phyloP scores from a whole-genome alignment of 257 asterid species.

The Solanum corneliomulleri region DNA sequence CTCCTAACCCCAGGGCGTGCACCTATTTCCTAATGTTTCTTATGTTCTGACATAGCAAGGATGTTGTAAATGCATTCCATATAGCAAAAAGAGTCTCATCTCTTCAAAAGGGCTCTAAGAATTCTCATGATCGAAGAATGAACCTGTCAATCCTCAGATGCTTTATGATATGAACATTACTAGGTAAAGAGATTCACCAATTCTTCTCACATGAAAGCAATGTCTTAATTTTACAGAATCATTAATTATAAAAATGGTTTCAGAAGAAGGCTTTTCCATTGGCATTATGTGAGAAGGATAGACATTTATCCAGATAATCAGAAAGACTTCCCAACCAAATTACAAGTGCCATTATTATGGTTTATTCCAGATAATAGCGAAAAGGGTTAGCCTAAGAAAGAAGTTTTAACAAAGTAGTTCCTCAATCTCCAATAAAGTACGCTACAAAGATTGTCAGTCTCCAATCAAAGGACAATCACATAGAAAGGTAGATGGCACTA shows the following conservation, averaged over 20 bases:
- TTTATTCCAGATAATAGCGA: neutral
- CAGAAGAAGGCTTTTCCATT: neutral
- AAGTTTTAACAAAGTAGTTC: neutral
- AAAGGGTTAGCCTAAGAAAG: neutral
- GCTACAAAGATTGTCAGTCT: neutral
- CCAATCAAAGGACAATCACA: neutral
- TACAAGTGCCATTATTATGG: neutral
- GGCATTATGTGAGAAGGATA: neutral
- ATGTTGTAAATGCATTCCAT: neutral
- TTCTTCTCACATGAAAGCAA: neutral
- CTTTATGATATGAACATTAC: neutral
- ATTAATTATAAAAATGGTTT: neutral
- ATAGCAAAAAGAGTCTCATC: no score
- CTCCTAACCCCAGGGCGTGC: neutral
- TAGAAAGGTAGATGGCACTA: neutral
- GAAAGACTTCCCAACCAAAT: neutral
- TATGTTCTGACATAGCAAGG: neutral
- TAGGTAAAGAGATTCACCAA: neutral
- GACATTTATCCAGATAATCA: neutral
- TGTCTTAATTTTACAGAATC: neutral
- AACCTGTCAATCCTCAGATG: neutral
- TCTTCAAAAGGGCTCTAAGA: neutral
- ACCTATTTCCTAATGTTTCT: neutral
- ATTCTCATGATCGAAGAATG: neutral
- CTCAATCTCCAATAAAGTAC: neutral